Conservation (phyloP, 441 rosid genomes). For the Eutrema salsugineum region DNA sequence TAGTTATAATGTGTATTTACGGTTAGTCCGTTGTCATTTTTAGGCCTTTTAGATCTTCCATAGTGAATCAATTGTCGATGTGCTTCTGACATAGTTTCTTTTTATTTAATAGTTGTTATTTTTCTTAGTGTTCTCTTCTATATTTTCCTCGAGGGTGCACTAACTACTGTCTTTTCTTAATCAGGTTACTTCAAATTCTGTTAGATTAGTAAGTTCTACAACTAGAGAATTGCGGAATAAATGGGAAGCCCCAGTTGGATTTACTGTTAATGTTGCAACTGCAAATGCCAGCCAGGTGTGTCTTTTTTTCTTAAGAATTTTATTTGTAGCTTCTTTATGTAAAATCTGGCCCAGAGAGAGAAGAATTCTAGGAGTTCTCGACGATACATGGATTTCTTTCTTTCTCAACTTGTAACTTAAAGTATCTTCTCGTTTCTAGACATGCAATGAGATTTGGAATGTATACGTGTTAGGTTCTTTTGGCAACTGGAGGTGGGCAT, state of each 20-base stretch:
- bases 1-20: neutral
- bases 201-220: slow-evolving; percentile 72
- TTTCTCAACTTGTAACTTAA: neutral
- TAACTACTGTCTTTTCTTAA: slow-evolving; percentile 3
- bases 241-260: slow-evolving; percentile 84
- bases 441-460: neutral
- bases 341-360: neutral
- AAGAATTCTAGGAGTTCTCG: neutral
- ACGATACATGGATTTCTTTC: neutral
- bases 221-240: slow-evolving; percentile 66
- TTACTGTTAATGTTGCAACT: slow-evolving; percentile 90
- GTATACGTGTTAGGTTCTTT: slow-evolving; percentile 54
- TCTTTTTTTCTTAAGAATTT: neutral
- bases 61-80: neutral
- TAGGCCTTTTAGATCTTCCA: neutral
- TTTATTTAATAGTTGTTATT: neutral
- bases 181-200: slow-evolving; percentile 89
- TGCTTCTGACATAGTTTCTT: neutral
- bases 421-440: neutral
- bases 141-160: neutral
- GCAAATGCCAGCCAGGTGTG: slow-evolving; percentile 89
- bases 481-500: slow-evolving; percentile 94
- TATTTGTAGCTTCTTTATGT: neutral
- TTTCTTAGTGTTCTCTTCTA: neutral
- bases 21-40: neutral